These are phyloP conservation scores for Lepidium aucheri DNA, from an alignment of 345 rosid species.

Conservation along the genomic window DNA sequence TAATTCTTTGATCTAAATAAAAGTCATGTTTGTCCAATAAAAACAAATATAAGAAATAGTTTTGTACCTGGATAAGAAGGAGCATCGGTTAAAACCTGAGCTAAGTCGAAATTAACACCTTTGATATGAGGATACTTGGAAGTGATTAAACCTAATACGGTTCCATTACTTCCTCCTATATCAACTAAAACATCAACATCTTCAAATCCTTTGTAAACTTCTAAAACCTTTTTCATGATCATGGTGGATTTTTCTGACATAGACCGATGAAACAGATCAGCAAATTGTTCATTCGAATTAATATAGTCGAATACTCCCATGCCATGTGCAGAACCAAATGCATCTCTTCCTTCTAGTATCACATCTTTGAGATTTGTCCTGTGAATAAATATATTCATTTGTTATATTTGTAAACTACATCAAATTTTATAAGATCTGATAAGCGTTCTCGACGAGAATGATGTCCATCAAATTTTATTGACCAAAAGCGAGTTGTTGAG, in stretches of 20 bases:
- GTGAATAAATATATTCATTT: neutral
- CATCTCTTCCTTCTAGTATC: constrained; percentile 42
- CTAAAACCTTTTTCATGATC: constrained; percentile 38
- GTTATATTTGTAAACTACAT: neutral
- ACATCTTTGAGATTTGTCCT: constrained; percentile 44
- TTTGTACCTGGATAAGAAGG: constrained; percentile 20
- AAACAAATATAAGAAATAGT: neutral
- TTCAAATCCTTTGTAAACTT: constrained; percentile 46
- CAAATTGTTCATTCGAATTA: constrained; percentile 33
- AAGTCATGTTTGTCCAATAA: neutral
- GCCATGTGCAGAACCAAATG: constrained; percentile 48
- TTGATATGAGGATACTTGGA: constrained; percentile 40
- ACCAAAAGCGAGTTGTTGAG: too few species aligned
- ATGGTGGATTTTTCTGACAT: constrained; percentile 39
- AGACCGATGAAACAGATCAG: constrained; percentile 35
- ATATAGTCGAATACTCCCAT: constrained; percentile 38
- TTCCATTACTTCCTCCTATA: constrained; percentile 59
- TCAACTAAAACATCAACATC: constrained; percentile 38
- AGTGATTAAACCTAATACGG: constrained; percentile 28
- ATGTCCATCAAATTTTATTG: too few species aligned
- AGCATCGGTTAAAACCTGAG: constrained; percentile 4
- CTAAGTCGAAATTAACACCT: constrained; percentile 42
- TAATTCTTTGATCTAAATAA: neutral
- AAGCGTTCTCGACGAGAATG: too few species aligned
- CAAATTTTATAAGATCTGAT: neutral